phyloP scores from a whole-genome alignment of 495 filamentous ascomycete species.

The Trichoderma asperelloides region DNA sequence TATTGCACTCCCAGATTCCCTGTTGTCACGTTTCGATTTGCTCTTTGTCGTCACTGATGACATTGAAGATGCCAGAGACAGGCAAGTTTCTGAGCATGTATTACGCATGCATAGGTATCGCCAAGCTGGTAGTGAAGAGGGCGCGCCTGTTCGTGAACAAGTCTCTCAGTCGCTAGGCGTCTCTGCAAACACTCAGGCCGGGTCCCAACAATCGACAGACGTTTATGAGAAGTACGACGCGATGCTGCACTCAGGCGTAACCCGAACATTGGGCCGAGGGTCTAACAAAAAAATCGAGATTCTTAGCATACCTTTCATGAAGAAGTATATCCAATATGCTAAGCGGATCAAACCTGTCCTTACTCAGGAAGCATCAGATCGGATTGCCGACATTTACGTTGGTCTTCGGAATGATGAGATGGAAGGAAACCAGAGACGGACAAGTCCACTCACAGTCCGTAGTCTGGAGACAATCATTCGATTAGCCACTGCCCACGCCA shows the following conservation, averaged over 20 bases:
- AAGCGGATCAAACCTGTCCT: conserved; percentile 88
- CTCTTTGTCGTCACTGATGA: conserved; percentile 98
- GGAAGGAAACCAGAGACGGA: conserved; percentile 86
- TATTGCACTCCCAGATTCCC: conserved; percentile 93
- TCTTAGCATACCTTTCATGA: conserved; percentile 97
- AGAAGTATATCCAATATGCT: conserved; percentile 99
- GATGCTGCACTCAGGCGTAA: conserved; percentile 91
- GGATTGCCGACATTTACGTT: conserved; percentile 88
- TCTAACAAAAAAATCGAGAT: conserved; percentile 73
- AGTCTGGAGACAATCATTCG: conserved; percentile 96
- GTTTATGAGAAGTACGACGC: conserved; percentile 95
- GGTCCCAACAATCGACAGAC: conserved; percentile 62
- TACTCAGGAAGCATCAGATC: conserved; percentile 86
- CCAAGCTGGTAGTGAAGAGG: conserved; percentile 88
- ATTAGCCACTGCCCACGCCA: conserved; percentile 92
- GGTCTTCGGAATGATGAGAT: conserved; percentile 93
- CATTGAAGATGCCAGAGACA: conserved; percentile 85
- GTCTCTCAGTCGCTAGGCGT: conserved; percentile 78
- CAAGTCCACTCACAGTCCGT: conserved; percentile 91
- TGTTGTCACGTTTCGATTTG: conserved; percentile 97
- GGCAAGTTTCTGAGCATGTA: conserved; percentile 92
- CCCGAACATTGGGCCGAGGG: conserved; percentile 60
- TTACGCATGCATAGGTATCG: conserved; percentile 96
- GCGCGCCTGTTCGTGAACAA: conserved; percentile 88
- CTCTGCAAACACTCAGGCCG: conserved; percentile 69